Evolutionary conservation across 2,329 filamentous ascomycete species (phyloP), one percentile per base, ranked within the genome.

Genomic region (Paracoccidioides brasiliensis): DNA sequence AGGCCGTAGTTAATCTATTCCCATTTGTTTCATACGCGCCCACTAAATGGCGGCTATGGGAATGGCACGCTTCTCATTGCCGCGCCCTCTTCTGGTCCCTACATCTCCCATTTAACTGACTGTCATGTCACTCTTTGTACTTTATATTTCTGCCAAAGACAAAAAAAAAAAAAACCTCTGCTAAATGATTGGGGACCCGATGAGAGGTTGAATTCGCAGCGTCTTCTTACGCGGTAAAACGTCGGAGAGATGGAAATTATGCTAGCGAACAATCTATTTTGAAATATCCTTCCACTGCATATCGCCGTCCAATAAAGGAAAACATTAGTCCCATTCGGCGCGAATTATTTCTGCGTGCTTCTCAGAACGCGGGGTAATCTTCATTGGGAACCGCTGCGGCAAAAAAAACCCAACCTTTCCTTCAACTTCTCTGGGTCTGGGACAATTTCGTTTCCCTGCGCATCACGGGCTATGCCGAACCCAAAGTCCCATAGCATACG

Each of bases 401-500:
- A 54, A 52, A 30, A 30, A 37, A 12, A 57, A n/a, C n/a, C 50
- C 10, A 59, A 43, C 3, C 57, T 52, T 30, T 54, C 40, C 10
- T 41, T 57, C 41, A 57, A 44, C 4, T 54, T 41, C 32, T 57
- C 55, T 10, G 54, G 38, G 43, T 63, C 59, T 9, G 56, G 59
- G 28, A 52, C 43, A 12, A 63, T 56, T 10, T 53, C 43, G n/a
- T 56, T 58, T 2, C 58, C 56, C 15, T 55, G 51, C 2, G 52
- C 50, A 50, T 58, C 52, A 32, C 52, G 40, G 45, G 45, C 45
- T 7, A 42, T 54, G 33, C 55, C 37, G 45, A 64, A 58, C 8
- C 61, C 51, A 49, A 68, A 69, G 0, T 62, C 79, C 80, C 80
- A 83, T 0, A 83, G 62, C 0, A 78, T 66, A 2, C 75, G 71